Evolutionary conservation across 345 rosid genomes (phyloP).

Genomic region (Eucalyptus caleyi): DNA sequence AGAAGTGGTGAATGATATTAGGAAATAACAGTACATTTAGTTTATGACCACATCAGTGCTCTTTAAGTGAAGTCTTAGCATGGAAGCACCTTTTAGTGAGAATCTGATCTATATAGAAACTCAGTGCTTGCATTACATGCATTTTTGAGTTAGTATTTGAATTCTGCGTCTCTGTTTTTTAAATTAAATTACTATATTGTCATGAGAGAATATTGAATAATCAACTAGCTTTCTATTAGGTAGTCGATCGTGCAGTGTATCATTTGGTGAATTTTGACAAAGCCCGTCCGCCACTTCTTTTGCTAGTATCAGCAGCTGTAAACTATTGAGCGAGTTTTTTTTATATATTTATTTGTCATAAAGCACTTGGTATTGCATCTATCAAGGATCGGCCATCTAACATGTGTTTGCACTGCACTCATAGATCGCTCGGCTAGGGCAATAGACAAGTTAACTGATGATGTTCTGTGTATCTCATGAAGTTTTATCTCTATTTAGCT

Average conservation of each 20-base stretch:
- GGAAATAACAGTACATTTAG: not conserved
- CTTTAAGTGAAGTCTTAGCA: not conserved
- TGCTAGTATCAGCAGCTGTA: not conserved
- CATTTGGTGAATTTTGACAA: not conserved
- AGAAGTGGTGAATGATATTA: not conserved
- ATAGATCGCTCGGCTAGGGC: not conserved
- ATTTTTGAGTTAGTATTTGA: not conserved
- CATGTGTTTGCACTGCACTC: not conserved
- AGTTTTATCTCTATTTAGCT: not conserved
- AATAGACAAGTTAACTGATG: not conserved
- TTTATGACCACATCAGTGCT: not conserved
- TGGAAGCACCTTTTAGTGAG: not conserved
- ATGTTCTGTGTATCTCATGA: not conserved
- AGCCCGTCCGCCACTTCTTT: not conserved
- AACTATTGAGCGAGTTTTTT: not conserved
- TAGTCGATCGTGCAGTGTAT: not conserved
- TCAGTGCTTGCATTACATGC: not conserved
- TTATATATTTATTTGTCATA: not conserved
- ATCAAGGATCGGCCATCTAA: not conserved
- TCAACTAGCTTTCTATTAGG: too few relatives aligned
- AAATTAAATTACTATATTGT: not conserved
- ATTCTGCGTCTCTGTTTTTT: not conserved
- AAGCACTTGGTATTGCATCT: not conserved
- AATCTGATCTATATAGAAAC: not conserved
- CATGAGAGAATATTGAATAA: not conserved